Evolutionary conservation across 2,329 filamentous ascomycete genomes (phyloP), one percentile per base, ranked within the genome.

Genomic region (Penicillium sp.): DNA sequence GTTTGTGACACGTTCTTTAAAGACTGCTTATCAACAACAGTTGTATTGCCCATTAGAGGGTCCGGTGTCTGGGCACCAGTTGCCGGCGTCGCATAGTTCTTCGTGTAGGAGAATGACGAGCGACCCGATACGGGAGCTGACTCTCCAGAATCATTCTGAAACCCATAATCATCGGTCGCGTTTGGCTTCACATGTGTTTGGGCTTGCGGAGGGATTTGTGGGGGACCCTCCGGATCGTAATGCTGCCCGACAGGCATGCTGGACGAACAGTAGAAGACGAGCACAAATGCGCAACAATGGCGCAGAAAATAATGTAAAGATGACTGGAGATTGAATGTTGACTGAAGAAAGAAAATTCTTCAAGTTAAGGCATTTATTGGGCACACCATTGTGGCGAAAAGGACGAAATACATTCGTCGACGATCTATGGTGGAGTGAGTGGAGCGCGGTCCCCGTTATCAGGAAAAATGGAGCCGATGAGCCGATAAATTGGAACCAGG

Each of bases 21-120:
- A 1, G 63, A 51, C 9, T 63, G 52, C 26, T 63, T 62, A 44
- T 63, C 57, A 13, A 58, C 54, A 2, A 48, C 47, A 7, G 52
- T 53, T 13, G 46, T 54, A 19, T 56, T 59, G 3, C 60, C 63
- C 49, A 69, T 56, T 4, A 70, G 54, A 24, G 67, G 68, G 51
- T 70, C 68, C 7, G 68, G 68, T 2, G 68, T 70, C 57, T 70
- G 65, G 3, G 66, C 60, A 41, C 68, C 68, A 16, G 67, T 70
- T 33, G 60, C 65, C 19, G 68, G 68, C 5, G 68, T 70, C 2
- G 57, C 63, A 21, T 60, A 62, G n/a, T 51, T 57, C 22, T 57
- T 55, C 33, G 52, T 50, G 44, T 65, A 52, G n/a, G 63, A 63
- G 39, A 62, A 61, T 5, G 62, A 66, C 7, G 63, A 64, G 5